Percentiles rank a stretch among this genome's conserved stretches.
phyloP scores from a whole-genome alignment of 2,329 filamentous ascomycete species.

The Aspergillus sp. region DNA sequence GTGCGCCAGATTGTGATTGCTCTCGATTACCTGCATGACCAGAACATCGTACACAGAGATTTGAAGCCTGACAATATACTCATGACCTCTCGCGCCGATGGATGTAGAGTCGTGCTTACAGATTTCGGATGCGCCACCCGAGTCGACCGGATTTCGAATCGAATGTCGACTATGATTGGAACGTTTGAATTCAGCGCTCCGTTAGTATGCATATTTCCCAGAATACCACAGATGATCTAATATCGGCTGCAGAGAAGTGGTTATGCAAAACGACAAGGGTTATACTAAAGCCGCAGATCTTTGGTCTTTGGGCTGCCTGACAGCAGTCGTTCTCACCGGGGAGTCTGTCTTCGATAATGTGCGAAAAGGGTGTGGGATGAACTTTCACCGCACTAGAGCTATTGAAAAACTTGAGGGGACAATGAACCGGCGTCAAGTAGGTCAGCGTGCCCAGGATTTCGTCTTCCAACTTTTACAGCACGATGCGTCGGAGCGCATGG shows the following conservation, averaged over 20 bases:
- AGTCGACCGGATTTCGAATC: conserved; percentile 26
- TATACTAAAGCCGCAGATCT: conserved; percentile 62
- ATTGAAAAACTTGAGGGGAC: conserved; percentile 47
- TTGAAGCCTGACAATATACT: conserved; percentile 65
- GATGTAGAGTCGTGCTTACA: conserved; percentile 57
- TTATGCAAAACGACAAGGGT: conserved; percentile 31
- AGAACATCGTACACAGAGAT: conserved; percentile 60
- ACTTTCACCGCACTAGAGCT: conserved; percentile 41
- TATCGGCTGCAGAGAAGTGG: conserved; percentile 25
- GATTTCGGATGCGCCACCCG: conserved; percentile 60
- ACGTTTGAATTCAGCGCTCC: conserved; percentile 60
- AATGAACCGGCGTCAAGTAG: conserved; percentile 44
- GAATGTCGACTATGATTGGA: conserved; percentile 57
- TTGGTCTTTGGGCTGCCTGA: conserved; percentile 61
- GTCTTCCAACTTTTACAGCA: conserved; percentile 52
- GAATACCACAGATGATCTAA: not conserved
- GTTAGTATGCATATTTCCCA: conserved; percentile 42
- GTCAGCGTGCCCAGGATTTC: conserved; percentile 52
- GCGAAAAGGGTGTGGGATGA: not conserved
- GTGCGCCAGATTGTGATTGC: conserved; percentile 57
- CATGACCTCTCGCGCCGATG: conserved; percentile 53
- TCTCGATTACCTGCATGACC: conserved; percentile 57
- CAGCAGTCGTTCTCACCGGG: conserved; percentile 53
- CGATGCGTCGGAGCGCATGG: conserved; percentile 52
- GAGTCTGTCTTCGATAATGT: conserved; percentile 45